These are phyloP conservation scores for Senna siamea DNA, from an alignment of 306 rosid species.

Conservation along the genomic window DNA sequence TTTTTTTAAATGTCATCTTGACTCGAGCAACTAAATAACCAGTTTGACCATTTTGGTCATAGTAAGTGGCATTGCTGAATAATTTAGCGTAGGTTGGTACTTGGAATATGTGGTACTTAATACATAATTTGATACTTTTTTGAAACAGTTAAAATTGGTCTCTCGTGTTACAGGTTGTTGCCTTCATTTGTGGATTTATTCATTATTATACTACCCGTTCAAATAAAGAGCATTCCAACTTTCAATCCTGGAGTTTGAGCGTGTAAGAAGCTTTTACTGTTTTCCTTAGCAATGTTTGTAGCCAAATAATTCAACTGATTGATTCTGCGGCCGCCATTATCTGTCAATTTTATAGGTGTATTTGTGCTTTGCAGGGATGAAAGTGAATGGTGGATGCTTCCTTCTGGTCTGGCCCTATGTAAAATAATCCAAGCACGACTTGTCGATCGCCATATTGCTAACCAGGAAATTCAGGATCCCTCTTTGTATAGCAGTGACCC, in stretches of 20 bases:
- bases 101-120: neutral
- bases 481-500: slow-evolving; percentile 66
- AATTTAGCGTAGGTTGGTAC: neutral
- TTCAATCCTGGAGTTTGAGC: slow-evolving; percentile 70
- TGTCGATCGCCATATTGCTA: slow-evolving; percentile 62
- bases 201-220: slow-evolving; percentile 58
- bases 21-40: neutral
- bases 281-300: neutral
- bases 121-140: neutral
- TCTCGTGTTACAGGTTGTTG: slow-evolving; percentile 47
- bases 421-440: slow-evolving; percentile 63
- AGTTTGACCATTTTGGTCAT: neutral
- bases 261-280: slow-evolving; percentile 44
- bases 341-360: neutral
- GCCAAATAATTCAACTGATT: neutral
- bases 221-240: slow-evolving; percentile 49
- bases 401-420: slow-evolving; percentile 57
- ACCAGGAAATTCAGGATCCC: slow-evolving; percentile 69
- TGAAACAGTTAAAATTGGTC: neutral
- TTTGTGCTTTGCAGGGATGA: slow-evolving; percentile 57
- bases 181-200: slow-evolving; percentile 59
- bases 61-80: neutral
- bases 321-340: neutral
- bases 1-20: neutral
- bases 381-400: slow-evolving; percentile 82